Percentiles rank a stretch among this genome's conserved stretches.
These are phyloP conservation scores for Straminergon stramineum DNA, from an alignment of 225 moss, liverwort and hornwort genomes.

Conservation along the genomic window DNA sequence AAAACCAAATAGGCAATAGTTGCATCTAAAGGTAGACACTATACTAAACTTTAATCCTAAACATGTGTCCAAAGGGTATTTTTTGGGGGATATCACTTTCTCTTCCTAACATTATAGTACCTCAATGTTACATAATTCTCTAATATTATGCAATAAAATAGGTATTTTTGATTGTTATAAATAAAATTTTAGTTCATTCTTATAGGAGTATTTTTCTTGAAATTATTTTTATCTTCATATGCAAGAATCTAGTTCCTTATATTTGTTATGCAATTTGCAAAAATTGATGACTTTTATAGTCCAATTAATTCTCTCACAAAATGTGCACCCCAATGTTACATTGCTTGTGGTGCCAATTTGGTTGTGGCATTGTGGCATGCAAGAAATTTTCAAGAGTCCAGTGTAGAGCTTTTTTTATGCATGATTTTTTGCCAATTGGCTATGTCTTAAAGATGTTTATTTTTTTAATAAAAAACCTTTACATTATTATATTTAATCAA, in stretches of 20 bases:
- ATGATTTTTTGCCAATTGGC: background rate
- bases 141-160: background rate
- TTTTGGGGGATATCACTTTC: background rate
- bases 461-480: background rate
- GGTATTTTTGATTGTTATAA: background rate
- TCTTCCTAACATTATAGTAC: background rate
- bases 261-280: background rate
- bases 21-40: no score
- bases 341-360: background rate
- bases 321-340: background rate
- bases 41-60: background rate
- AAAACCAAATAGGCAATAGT: background rate
- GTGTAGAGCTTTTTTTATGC: background rate
- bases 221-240: no score
- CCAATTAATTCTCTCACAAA: background rate
- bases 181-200: background rate
- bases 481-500: background rate
- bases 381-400: fast-evolving
- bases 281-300: background rate
- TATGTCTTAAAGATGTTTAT: background rate
- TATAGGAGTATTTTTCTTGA: background rate
- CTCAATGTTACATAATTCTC: background rate
- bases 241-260: background rate
- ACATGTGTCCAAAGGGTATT: background rate
- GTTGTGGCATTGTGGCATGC: fast-evolving